Evolutionary conservation across 2,329 filamentous ascomycete genomes (phyloP).

Genomic region (Hymenoscyphus occultus): DNA sequence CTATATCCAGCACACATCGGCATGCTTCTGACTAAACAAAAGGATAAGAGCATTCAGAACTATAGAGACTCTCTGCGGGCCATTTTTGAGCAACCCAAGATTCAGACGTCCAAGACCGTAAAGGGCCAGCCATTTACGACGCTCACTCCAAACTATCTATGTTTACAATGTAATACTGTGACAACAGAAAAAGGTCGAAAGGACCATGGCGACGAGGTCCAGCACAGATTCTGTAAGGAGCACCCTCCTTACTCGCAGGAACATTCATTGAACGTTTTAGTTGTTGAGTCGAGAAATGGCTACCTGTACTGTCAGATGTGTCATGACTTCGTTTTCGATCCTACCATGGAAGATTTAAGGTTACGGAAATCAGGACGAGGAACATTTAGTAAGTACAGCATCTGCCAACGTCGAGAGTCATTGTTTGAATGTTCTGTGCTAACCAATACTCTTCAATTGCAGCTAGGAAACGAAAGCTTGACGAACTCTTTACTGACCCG

Average conservation of each 20-base stretch:
- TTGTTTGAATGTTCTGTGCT: neutral
- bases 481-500: conserved; percentile 64
- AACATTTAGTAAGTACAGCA: conserved; percentile 53
- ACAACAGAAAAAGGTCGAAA: conserved; percentile 63
- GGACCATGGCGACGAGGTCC: conserved; percentile 66
- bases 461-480: conserved; percentile 73
- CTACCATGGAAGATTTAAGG: conserved; percentile 72
- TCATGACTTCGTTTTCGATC: conserved; percentile 79
- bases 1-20: conserved; percentile 64
- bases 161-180: conserved; percentile 69
- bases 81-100: conserved; percentile 65
- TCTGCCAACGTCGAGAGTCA: neutral
- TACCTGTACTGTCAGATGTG: conserved; percentile 78
- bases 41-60: conserved; percentile 65
- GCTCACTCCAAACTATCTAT: conserved; percentile 67
- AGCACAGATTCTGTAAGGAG: conserved; percentile 68
- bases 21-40: conserved; percentile 61
- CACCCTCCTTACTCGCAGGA: neutral
- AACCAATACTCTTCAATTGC: neutral
- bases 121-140: conserved; percentile 58
- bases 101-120: conserved; percentile 61
- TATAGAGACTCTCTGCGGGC: conserved; percentile 70
- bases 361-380: conserved; percentile 67
- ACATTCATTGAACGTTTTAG: conserved; percentile 42
- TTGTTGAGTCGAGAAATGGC: conserved; percentile 74